Evolutionary conservation across 208 protist species (phyloP), one percentile per base, ranked within the genome.

Genomic region (Naegleria fowleri): DNA sequence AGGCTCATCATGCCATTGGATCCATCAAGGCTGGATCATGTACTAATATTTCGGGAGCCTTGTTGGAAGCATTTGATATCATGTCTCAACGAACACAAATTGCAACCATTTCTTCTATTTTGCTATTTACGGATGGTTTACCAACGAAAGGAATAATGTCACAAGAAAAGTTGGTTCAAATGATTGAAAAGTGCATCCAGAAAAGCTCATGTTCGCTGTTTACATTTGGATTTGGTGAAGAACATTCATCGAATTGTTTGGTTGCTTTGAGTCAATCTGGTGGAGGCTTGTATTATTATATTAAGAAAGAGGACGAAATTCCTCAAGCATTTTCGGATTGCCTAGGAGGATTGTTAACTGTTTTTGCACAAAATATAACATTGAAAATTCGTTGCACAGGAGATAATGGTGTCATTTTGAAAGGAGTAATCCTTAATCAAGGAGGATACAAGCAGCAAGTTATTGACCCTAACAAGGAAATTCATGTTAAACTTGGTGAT

Each of bases 191-290:
- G 25, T 79, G 6, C 6, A 79, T 79, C 9, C 5, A 25, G 4
- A 41, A 39, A 19, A 67, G 22, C 11, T 29, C 43, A 29, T 25
- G 9, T n/a, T 41, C 40, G 19, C 0, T 94, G 13, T 91, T 91
- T 87, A 93, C 92, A 7, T 94, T 95, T 75, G 93, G 93, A 58
- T 94, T 94, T 92, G 93, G 93, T 22, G n/a, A 9, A n/a, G 91
- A 92, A 83, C 93, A 94, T 92, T 25, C 94, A 25, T 86, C 55
- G n/a, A 88, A 86, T 55, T 36, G 93, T 25, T 93, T 95, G 51
- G 41, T 29, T 58, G 22, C 58, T 5, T 19, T 94, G 5, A 40
- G 86, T 29, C 67, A 93, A 40, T 33, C n/a, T 5, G 87, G 90
- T 43, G 55, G 88, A 22, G 93, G 93, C 25, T 85, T 90, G 55